phyloP scores from a whole-genome alignment of 768 basidiomycete genomes.

The Pleurotus tuoliensis region DNA sequence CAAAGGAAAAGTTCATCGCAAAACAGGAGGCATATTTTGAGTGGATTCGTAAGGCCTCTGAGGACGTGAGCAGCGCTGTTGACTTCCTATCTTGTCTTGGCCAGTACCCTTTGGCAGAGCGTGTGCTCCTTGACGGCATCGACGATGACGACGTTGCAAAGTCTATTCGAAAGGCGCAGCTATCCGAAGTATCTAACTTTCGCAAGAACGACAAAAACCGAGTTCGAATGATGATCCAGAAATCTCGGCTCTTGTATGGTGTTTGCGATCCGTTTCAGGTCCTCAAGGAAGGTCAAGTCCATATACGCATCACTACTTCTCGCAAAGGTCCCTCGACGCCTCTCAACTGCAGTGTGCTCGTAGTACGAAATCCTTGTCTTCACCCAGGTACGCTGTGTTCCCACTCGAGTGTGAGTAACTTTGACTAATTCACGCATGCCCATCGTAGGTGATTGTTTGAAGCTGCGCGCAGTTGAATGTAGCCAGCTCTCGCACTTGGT shows the following conservation, averaged over 20 bases:
- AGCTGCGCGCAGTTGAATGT: slow-evolving; percentile 54
- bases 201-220: slow-evolving; percentile 46
- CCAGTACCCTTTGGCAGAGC: slow-evolving; percentile 46
- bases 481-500: slow-evolving; percentile 50
- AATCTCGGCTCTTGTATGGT: slow-evolving; percentile 60
- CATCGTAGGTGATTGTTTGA: slow-evolving; percentile 54
- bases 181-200: slow-evolving; percentile 47
- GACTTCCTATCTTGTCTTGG: slow-evolving; percentile 53
- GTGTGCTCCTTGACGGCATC: slow-evolving; percentile 50
- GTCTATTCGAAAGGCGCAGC: slow-evolving; percentile 42
- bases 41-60: slow-evolving; percentile 52
- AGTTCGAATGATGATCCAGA: slow-evolving; percentile 56
- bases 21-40: slow-evolving; percentile 58
- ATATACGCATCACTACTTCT: slow-evolving; percentile 51
- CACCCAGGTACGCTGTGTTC: slow-evolving; percentile 46
- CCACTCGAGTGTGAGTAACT: not conserved
- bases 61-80: slow-evolving; percentile 41
- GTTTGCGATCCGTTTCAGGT: slow-evolving; percentile 67
- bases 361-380: slow-evolving; percentile 66
- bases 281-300: slow-evolving; percentile 59
- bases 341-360: slow-evolving; percentile 57
- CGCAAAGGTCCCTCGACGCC: slow-evolving; percentile 51
- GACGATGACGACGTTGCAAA: slow-evolving; percentile 37
- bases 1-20: slow-evolving; percentile 45
- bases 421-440: not conserved